Percentiles rank a stretch among this genome's conserved stretches.
Evolutionary conservation across 192 early-diverging fungal species (phyloP).

Genomic region (Gryganskiella cystojenkinii): DNA sequence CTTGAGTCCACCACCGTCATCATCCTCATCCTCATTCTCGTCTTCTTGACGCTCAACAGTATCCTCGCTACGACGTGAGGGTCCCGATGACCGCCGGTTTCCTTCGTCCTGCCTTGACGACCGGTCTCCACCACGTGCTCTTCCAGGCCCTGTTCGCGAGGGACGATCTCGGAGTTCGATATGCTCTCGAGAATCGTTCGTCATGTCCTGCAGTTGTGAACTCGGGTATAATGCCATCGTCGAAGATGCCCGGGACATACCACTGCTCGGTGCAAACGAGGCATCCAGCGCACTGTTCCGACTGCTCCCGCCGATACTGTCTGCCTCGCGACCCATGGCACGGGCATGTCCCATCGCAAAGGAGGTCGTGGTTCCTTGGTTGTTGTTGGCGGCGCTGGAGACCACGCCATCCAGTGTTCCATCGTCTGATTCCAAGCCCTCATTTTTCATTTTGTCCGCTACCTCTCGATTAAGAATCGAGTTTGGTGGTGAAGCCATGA

Average conservation of each 20-base stretch:
- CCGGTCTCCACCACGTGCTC: background rate
- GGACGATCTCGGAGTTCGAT: slow-evolving; percentile 30
- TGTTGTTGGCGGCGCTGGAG: too few relatives aligned
- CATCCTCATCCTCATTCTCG: slow-evolving; percentile 57
- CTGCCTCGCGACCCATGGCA: slow-evolving; percentile 27
- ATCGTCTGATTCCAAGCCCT: slow-evolving; percentile 1
- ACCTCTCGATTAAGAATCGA: slow-evolving; percentile 31
- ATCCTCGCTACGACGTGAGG: background rate
- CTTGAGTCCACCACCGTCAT: slow-evolving; percentile 78
- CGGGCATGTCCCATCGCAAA: slow-evolving; percentile 16
- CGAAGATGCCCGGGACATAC: slow-evolving; percentile 16
- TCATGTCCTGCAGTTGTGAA: background rate
- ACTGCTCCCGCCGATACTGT: slow-evolving; percentile 25
- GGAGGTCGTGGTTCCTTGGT: background rate
- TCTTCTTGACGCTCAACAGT: slow-evolving; percentile 48
- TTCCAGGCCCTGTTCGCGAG: background rate
- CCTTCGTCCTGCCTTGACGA: background rate
- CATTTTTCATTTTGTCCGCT: background rate
- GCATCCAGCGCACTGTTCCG: slow-evolving; percentile 24
- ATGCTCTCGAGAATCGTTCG: background rate
- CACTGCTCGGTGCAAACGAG: slow-evolving; percentile 4
- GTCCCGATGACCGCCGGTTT: background rate
- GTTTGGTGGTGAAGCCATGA: slow-evolving; percentile 73
- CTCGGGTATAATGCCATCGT: slow-evolving; percentile 23
- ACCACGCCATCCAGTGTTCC: background rate